phyloP scores from a whole-genome alignment of 176 grass and related monocot genomes.

The Eragrostis curvula region DNA sequence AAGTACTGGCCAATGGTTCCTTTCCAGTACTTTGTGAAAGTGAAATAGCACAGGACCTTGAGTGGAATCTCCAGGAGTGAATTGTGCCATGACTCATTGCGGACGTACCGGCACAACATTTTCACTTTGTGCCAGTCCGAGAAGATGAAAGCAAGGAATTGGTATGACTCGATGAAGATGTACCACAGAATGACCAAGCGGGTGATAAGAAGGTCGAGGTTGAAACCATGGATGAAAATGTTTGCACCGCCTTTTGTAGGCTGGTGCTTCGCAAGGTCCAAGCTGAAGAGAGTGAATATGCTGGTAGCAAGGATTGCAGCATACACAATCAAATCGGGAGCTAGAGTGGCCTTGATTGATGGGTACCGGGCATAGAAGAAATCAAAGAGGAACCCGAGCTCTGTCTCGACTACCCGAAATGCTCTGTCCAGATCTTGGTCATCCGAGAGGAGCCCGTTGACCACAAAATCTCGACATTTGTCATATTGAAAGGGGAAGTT shows the following conservation, averaged over 20 bases:
- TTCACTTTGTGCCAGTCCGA: slow-evolving; percentile 40
- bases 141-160: slow-evolving; percentile 23
- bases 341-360: background rate
- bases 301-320: background rate
- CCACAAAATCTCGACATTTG: background rate
- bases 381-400: slow-evolving; percentile 27
- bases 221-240: slow-evolving; percentile 22
- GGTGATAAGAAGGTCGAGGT: background rate
- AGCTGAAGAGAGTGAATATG: slow-evolving; percentile 12
- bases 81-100: background rate
- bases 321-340: background rate
- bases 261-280: background rate
- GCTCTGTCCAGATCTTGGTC: slow-evolving; percentile 13
- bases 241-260: background rate
- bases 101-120: slow-evolving; percentile 25
- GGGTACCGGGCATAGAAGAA: slow-evolving; percentile 33
- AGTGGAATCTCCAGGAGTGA: background rate
- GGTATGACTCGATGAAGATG: slow-evolving; percentile 28
- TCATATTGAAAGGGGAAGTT: background rate
- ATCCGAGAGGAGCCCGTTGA: slow-evolving; percentile 15
- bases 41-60: slow-evolving; percentile 29
- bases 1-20: background rate
- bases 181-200: slow-evolving; percentile 5
- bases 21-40: slow-evolving; percentile 23
- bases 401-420: slow-evolving; percentile 15